Percentiles rank a stretch among this genome's conserved stretches.
Evolutionary conservation across 371 early-diverging fungal species (phyloP).

Genomic region (Mortierella sp.): DNA sequence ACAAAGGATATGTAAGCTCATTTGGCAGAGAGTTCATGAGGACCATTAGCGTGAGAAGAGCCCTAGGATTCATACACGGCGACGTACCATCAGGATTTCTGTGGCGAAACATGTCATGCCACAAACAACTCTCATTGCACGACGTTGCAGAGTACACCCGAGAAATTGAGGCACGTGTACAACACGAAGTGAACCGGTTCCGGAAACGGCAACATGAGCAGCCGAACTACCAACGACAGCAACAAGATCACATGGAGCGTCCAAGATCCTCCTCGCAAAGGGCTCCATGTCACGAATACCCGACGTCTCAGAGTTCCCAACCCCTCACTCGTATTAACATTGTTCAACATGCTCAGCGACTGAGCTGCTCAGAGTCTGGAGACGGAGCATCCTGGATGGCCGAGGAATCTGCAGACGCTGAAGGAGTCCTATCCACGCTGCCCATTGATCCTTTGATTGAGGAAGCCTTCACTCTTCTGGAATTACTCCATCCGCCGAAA

Average conservation of each 20-base stretch:
- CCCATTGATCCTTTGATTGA: too few relatives aligned
- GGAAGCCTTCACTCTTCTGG: too few relatives aligned
- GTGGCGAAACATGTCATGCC: constrained; percentile 24
- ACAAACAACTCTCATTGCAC: constrained; percentile 1
- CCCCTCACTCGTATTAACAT: too few relatives aligned
- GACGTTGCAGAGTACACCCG: constrained; percentile 9
- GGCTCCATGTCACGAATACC: too few relatives aligned
- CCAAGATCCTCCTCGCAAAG: too few relatives aligned
- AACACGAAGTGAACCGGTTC: neutral
- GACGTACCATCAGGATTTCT: constrained; percentile 7
- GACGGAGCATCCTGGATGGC: too few relatives aligned
- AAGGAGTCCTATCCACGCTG: too few relatives aligned
- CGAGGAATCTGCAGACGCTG: too few relatives aligned
- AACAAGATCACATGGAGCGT: neutral
- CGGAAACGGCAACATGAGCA: constrained; percentile 1
- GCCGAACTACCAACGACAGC: neutral
- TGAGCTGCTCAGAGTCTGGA: too few relatives aligned
- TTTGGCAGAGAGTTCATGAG: constrained; percentile 13
- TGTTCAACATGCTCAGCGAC: too few relatives aligned
- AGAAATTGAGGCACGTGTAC: neutral
- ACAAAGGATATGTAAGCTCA: constrained; percentile 7
- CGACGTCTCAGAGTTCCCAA: too few relatives aligned
- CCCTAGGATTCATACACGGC: constrained; percentile 10
- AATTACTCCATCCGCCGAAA: too few relatives aligned
- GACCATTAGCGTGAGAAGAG: constrained; percentile 15